Base-by-base conservation (phyloP, 805 yeast species). In the Yarrowia sp. region DNA sequence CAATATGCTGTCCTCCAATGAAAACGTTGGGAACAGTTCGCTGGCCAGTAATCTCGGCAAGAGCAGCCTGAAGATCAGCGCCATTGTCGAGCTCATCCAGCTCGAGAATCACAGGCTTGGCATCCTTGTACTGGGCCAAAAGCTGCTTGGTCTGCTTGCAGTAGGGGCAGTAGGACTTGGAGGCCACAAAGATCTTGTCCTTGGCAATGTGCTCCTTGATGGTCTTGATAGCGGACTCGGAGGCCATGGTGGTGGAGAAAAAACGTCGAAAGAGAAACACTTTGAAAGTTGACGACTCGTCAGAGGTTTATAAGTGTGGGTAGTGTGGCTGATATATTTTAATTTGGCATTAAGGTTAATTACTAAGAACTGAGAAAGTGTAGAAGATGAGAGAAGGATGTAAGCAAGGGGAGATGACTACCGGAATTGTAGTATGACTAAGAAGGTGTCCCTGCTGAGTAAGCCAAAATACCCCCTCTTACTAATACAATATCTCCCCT, bases 21-120 rank as follows among this genome's bases (percentile, higher is more conserved):
- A 87, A 95, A 70, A 93, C 83, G 76, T 89, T 92, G 68, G 99
- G 99, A 68, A 95, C 98, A 48, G 98, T 91, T 71, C 87, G 83
- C 82, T 95, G 98, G 67, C 96, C 96, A 49, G 96, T 88, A 67
- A 91, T 76, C 74, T 89, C 86, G 61, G 74, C 76, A 66, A 93
- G 81, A 69, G 95, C 96, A 63, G 80, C 87, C 80, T 92, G 98
- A 71, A 92, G 85, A 36, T 88, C 96, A 54, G 80, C 78, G 66
- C 98, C 98, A 67, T 91, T 92, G 14, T 77, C 82, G 66, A 70
- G 64, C 46, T 70, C 70, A 70, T 85, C 87, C 69, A 85, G 79
- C 73, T 85, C 88, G 35, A 84, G 70, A 43, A 84, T 73, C 66
- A 78, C 67, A 58, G 73, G 68, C 64, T 66, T 64, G 51, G 68